Evolutionary conservation across 805 yeast species (phyloP), one percentile per base, ranked within the genome.

Genomic region (Metschnikowia peoriensis): DNA sequence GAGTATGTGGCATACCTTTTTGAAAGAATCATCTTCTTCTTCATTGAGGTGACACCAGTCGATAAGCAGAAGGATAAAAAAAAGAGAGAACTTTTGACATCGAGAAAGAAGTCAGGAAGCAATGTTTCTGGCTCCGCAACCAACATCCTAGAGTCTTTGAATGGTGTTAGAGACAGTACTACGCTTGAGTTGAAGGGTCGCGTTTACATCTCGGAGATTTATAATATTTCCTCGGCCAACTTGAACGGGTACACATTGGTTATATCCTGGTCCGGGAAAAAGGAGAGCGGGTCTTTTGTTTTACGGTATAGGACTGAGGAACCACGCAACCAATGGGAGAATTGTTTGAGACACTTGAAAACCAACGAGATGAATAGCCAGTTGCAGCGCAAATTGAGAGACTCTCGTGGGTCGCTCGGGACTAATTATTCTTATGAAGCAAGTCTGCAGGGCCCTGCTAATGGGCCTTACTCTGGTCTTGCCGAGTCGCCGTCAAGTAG

Each of bases 1-100:
- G 97, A 92, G 61, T 93, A 90, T 67, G 87, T 87, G 63, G 91
- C 96, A 17, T 94, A 90, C 62, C 76, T 94, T 17, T 93, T 94
- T 68, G 97, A 94, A 53, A 69, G 66, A 51, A 80, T 81, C 22
- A 78, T 81, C 4, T 81, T 79, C 58, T 79, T 81, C 65, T 75
- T 75, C 52, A 64, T 75, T 11, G 77, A 73, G 28, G 51, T 58
- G 1, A 60, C 58, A 17, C 55, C 55, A 14, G 61, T 49, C 12
- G 69, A 65, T 37, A 71, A 69, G 40, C 66, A 60, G 37, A 70
- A 69, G 43, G 63, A 61, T 11, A 71, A 70, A 60, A 71, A 67
- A 55, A 71, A 67, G 55, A 59, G 74, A n/a, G 73, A 71, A 46
- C 46, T 73, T 12, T 68, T 83, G 38, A 67, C 81, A 16, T 71